phyloP scores from a whole-genome alignment of 768 basidiomycete genomes.

The Amanita exitialis region DNA sequence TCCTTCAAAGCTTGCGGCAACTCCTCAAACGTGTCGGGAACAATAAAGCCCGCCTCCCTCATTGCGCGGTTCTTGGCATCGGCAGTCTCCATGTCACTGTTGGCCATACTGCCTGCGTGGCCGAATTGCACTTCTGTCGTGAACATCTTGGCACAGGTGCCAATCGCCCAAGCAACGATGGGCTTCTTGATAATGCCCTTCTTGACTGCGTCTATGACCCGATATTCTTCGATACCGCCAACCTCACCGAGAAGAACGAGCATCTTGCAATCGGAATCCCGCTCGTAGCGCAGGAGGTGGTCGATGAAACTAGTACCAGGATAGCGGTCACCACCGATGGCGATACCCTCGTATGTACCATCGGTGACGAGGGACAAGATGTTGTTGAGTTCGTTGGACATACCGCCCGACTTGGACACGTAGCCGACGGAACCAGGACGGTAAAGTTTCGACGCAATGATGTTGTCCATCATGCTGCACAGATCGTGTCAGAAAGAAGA shows the following conservation, averaged over 20 bases:
- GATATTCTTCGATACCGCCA: constrained; percentile 98
- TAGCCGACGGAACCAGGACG: constrained; percentile 96
- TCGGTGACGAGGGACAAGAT: constrained; percentile 94
- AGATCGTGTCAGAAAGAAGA: constrained; percentile 3
- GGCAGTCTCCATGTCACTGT: constrained; percentile 95
- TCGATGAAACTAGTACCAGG: constrained; percentile 99
- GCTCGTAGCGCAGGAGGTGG: constrained; percentile 95
- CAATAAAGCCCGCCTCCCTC: constrained; percentile 91
- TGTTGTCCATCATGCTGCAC: constrained; percentile 97
- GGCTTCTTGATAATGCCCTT: constrained; percentile 92
- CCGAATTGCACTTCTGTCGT: constrained; percentile 99
- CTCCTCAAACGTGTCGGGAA: constrained; percentile 96
- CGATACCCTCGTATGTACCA: constrained; percentile 99
- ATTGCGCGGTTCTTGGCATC: constrained; percentile 97
- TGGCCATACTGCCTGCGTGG: constrained; percentile 96
- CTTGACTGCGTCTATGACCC: constrained; percentile 97
- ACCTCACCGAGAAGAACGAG: constrained; percentile 98
- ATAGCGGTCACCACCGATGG: constrained; percentile 99
- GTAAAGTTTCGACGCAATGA: constrained; percentile 97
- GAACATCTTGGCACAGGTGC: constrained; percentile 99
- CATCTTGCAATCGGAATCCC: constrained; percentile 97
- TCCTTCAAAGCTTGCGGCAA: constrained; percentile 77
- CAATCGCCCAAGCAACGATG: constrained; percentile 99
- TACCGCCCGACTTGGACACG: constrained; percentile 98
- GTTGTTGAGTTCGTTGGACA: constrained; percentile 99